phyloP scores from a whole-genome alignment of 108 stramenopile species.

The Chaetoceros tenuissimus region DNA sequence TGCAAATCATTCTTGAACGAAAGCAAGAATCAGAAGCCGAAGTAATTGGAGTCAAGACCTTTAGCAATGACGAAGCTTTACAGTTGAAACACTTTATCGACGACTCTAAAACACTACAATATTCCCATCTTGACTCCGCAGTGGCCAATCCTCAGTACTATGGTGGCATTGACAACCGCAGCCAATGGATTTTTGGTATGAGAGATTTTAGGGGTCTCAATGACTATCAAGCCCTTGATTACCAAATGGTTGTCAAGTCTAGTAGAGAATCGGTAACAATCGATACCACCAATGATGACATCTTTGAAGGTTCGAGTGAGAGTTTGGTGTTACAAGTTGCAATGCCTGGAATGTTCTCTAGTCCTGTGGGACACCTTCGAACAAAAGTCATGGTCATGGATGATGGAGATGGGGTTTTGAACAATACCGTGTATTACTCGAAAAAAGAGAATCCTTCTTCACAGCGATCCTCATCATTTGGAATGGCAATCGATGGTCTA shows the following conservation, averaged over 20 bases:
- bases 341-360: slow-evolving; percentile 64
- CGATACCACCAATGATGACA: slow-evolving; percentile 44
- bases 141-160: slow-evolving; percentile 36
- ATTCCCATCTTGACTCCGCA: slow-evolving; percentile 23
- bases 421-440: slow-evolving; percentile 1
- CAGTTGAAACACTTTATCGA: slow-evolving; percentile 6
- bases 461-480: no score
- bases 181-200: slow-evolving; percentile 40
- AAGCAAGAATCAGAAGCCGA: not conserved
- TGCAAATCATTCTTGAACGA: slow-evolving; percentile 4
- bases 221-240: slow-evolving; percentile 45
- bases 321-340: slow-evolving; percentile 35
- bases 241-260: slow-evolving; percentile 11
- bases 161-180: slow-evolving; percentile 28
- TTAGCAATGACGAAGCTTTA: slow-evolving; percentile 27
- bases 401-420: slow-evolving; percentile 31
- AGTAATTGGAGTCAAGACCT: slow-evolving; percentile 14
- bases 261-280: slow-evolving; percentile 18
- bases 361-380: slow-evolving; percentile 42
- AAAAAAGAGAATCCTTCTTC: no score
- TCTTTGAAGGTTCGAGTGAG: slow-evolving; percentile 62
- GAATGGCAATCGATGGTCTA: no score
- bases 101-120: slow-evolving; percentile 15
- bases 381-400: slow-evolving; percentile 42
- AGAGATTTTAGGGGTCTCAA: slow-evolving; percentile 53